These are phyloP conservation scores for Tulasnella sp. DNA, from an alignment of 768 basidiomycete species.

Conservation along the genomic window DNA sequence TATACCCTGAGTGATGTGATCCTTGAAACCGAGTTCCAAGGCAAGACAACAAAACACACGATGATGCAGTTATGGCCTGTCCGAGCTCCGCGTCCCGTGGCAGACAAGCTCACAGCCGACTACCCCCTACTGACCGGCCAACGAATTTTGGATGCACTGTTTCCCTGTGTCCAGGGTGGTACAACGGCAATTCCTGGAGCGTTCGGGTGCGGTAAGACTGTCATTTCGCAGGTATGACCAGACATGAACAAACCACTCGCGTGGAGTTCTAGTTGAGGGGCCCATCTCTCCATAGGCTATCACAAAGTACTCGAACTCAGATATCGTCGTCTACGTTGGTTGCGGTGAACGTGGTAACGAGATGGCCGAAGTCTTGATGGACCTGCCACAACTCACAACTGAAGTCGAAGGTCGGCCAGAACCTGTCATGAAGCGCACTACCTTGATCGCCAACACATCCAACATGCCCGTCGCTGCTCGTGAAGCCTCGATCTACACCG, in stretches of 20 bases:
- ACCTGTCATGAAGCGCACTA: conserved; percentile 99
- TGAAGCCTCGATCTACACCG: conserved; percentile 98
- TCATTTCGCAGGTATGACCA: conserved; percentile 62
- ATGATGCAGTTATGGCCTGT: conserved; percentile 99
- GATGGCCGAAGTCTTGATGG: conserved; percentile 93
- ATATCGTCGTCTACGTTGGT: conserved; percentile 98
- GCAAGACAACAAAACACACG: conserved; percentile 82
- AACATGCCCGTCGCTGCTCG: conserved; percentile 99
- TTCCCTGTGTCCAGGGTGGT: conserved; percentile 97
- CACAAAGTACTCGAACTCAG: conserved; percentile 98
- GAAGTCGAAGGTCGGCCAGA: conserved; percentile 87
- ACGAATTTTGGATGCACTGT: conserved; percentile 90
- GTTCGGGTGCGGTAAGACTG: conserved; percentile 97
- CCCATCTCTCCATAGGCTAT: conserved; percentile 40
- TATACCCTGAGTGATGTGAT: conserved; percentile 92
- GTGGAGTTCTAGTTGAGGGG: no score
- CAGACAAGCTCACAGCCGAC: conserved; percentile 92
- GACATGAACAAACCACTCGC: no score
- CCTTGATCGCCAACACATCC: conserved; percentile 96
- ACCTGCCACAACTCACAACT: conserved; percentile 85
- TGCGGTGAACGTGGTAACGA: conserved; percentile 99
- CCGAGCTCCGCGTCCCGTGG: conserved; percentile 87
- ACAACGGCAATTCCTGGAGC: conserved; percentile 98
- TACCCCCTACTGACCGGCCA: conserved; percentile 91
- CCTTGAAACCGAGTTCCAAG: conserved; percentile 94